Evolutionary conservation across 139 green algal genomes (phyloP).

Genomic region (Chlamydomonas urium): DNA sequence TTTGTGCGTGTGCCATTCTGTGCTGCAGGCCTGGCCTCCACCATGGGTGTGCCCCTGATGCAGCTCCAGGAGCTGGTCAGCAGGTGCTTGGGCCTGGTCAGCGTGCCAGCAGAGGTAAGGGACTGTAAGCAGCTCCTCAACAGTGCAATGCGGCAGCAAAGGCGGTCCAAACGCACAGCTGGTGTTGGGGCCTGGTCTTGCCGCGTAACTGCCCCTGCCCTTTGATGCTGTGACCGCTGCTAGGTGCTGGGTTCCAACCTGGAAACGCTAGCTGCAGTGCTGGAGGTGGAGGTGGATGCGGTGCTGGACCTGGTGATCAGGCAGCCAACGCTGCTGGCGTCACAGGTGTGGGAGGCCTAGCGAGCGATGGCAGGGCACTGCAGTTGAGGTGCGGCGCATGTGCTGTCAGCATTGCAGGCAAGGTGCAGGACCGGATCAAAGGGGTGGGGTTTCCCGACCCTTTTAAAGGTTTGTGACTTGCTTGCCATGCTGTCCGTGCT

Average conservation of each 20-base stretch:
- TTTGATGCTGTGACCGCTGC: no score
- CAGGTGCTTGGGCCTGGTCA: conserved; percentile 25
- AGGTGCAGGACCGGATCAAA: no score
- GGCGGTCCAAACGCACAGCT: no score
- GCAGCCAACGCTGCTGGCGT: conserved; percentile 45
- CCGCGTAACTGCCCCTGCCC: no score
- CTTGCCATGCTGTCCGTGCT: no score
- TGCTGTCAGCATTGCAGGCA: no score
- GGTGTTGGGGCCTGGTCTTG: no score
- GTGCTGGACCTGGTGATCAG: conserved; percentile 24
- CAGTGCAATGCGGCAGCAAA: neutral
- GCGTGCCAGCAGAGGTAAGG: conserved; percentile 20
- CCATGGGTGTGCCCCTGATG: conserved; percentile 8
- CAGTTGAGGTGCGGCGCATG: neutral
- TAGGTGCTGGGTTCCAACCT: conserved; percentile 19
- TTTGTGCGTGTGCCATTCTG: neutral
- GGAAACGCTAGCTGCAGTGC: conserved; percentile 13
- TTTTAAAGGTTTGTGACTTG: no score
- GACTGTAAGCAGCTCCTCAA: neutral
- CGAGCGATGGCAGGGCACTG: neutral
- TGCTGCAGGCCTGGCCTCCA: neutral
- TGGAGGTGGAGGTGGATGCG: conserved; percentile 23
- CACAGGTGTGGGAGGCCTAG: conserved; percentile 26
- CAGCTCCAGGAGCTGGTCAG: conserved; percentile 33
- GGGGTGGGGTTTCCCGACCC: no score